A percentile compares a stretch with the other conserved stretches of the same genome.
These are phyloP conservation scores for Mycena vitilis DNA, from an alignment of 768 basidiomycete genomes.

Conservation along the genomic window DNA sequence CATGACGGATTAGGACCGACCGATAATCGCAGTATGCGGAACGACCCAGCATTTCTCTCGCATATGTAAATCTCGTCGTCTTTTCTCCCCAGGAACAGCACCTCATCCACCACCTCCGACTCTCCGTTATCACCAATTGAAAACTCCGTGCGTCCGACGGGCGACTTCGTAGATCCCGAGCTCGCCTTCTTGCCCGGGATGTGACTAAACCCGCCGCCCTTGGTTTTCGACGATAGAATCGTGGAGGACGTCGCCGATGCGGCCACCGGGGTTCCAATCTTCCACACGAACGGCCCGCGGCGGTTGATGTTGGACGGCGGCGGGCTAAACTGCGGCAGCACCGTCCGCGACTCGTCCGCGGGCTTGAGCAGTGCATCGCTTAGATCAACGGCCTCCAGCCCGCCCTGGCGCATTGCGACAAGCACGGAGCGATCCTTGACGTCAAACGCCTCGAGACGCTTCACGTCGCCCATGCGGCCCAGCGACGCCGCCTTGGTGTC, in stretches of 20 bases:
- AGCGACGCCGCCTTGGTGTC: constrained; percentile 47
- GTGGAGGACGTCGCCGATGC: constrained; percentile 52
- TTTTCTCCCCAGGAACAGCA: constrained; percentile 84
- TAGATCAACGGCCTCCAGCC: constrained; percentile 84
- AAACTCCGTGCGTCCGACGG: constrained; percentile 62
- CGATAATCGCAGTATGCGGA: constrained; percentile 71
- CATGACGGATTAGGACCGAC: constrained; percentile 60
- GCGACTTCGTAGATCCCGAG: constrained; percentile 59
- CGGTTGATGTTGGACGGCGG: constrained; percentile 72
- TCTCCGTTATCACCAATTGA: constrained; percentile 59
- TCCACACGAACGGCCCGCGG: constrained; percentile 84
- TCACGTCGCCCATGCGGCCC: constrained; percentile 82
- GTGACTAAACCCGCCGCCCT: constrained; percentile 50
- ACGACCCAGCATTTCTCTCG: constrained; percentile 78
- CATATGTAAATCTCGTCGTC: constrained; percentile 85
- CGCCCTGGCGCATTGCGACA: constrained; percentile 89
- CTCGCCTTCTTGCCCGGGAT: constrained; percentile 62
- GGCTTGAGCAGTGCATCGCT: constrained; percentile 83
- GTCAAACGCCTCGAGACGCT: constrained; percentile 86
- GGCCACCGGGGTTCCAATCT: constrained; percentile 77
- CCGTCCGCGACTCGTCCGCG: constrained; percentile 81
- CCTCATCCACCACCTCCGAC: constrained; percentile 69
- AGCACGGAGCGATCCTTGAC: constrained; percentile 79
- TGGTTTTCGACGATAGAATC: constrained; percentile 54
- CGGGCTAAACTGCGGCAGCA: constrained; percentile 77